These are phyloP conservation scores for Heritiera littoralis DNA, from an alignment of 345 rosid genomes.

Conservation along the genomic window DNA sequence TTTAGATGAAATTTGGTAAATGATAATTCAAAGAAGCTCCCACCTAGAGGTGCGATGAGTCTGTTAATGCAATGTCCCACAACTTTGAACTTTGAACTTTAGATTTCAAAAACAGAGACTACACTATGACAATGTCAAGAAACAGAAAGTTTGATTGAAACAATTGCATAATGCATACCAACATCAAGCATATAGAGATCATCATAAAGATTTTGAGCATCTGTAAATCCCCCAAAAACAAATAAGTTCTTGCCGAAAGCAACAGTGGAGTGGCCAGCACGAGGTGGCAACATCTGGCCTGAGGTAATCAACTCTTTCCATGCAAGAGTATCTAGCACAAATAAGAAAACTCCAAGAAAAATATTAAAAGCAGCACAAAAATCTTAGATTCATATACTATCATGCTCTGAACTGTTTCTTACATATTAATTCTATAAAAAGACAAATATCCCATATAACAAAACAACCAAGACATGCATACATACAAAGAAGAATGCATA, in stretches of 20 bases:
- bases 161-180: constrained; percentile 52
- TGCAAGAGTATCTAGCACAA: constrained; percentile 63
- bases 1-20: neutral
- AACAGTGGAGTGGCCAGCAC: constrained; percentile 95
- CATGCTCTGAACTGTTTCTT: neutral
- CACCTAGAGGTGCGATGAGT: neutral
- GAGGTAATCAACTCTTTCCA: constrained; percentile 87
- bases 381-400: constrained; percentile 9
- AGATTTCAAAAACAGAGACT: neutral
- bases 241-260: constrained; percentile 83
- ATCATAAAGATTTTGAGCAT: constrained; percentile 88
- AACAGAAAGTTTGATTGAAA: neutral
- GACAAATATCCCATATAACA: neutral
- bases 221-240: constrained; percentile 97
- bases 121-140: neutral
- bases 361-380: constrained; percentile 19
- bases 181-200: constrained; percentile 84
- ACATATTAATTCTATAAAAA: neutral
- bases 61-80: neutral
- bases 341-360: constrained; percentile 21
- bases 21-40: neutral
- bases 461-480: neutral
- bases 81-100: neutral
- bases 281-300: constrained; percentile 86
- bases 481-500: neutral